These are phyloP conservation scores for Besnoitia besnoiti DNA, from an alignment of 169 alveolate genomes.

Conservation along the genomic window DNA sequence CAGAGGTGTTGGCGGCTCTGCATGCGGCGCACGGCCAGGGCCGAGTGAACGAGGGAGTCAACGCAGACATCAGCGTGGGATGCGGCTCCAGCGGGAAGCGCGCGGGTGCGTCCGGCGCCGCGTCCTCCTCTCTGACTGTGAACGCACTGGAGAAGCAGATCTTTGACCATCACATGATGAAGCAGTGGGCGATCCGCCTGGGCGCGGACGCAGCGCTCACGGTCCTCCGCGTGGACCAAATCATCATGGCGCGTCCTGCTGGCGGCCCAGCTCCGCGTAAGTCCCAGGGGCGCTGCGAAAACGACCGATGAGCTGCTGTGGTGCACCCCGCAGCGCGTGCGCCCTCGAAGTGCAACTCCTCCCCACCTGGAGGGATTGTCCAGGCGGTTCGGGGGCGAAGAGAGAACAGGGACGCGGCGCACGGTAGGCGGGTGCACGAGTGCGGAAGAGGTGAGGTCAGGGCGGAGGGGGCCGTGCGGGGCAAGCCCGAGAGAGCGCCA, in stretches of 20 bases:
- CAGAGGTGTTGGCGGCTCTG: conserved; percentile 82
- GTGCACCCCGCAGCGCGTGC: too few species aligned
- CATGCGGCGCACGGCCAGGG: conserved; percentile 84
- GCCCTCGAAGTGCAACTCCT: too few species aligned
- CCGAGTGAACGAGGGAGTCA: conserved; percentile 77
- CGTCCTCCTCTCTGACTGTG: conserved; percentile 10
- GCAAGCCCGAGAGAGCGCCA: too few species aligned
- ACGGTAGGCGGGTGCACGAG: too few species aligned
- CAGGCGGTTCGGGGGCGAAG: too few species aligned
- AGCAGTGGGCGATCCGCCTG: conserved; percentile 95
- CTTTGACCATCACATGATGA: conserved; percentile 93
- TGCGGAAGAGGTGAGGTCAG: too few species aligned
- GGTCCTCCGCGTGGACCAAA: conserved; percentile 96
- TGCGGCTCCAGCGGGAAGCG: not conserved
- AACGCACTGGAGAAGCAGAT: conserved; percentile 69
- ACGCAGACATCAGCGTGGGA: conserved; percentile 67
- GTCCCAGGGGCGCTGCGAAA: too few species aligned
- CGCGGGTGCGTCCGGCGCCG: not conserved
- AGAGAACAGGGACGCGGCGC: too few species aligned
- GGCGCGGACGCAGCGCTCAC: conserved; percentile 98
- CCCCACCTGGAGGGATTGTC: too few species aligned
- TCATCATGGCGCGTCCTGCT: conserved; percentile 99
- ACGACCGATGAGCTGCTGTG: too few species aligned
- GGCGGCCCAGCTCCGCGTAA: conserved; percentile 96
- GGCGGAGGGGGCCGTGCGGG: too few species aligned